Evolutionary conservation across 257 asterid species (phyloP).

Genomic region (Hygrophila difformis): DNA sequence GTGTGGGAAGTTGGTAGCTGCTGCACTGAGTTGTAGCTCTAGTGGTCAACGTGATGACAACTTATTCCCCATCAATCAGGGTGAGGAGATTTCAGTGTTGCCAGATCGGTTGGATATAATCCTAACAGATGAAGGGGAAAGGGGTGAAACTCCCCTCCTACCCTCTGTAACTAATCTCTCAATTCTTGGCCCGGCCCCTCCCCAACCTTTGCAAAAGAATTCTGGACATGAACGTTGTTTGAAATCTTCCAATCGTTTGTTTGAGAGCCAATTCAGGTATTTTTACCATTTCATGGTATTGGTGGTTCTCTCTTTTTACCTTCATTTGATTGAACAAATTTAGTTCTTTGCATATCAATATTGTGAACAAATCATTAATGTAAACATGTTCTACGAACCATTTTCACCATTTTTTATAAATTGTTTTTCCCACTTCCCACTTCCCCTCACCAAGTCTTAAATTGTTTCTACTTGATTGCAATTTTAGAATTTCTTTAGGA

Average conservation of each 20-base stretch:
- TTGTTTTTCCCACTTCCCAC: no score
- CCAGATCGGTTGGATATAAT: slow-evolving; percentile 57
- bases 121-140: slow-evolving; percentile 43
- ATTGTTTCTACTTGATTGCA: no score
- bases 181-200: slow-evolving; percentile 39
- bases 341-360: background rate
- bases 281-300: no score
- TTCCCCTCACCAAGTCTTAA: no score
- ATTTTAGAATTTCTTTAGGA: no score
- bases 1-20: slow-evolving; percentile 65
- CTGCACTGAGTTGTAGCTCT: slow-evolving; percentile 40
- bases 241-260: slow-evolving; percentile 34
- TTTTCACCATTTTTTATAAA: no score
- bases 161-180: slow-evolving; percentile 48
- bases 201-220: slow-evolving; percentile 24
- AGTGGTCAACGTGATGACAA: slow-evolving; percentile 23
- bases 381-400: no score
- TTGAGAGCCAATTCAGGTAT: slow-evolving; percentile 60
- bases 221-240: slow-evolving; percentile 28
- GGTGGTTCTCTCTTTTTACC: slow-evolving; percentile 10
- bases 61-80: slow-evolving; percentile 20
- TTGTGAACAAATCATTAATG: no score
- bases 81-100: slow-evolving; percentile 29
- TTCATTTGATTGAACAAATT: background rate
- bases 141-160: slow-evolving; percentile 26